Base-by-base conservation (phyloP, 2,329 filamentous ascomycete species). In the Cytospora paraplurivora region DNA sequence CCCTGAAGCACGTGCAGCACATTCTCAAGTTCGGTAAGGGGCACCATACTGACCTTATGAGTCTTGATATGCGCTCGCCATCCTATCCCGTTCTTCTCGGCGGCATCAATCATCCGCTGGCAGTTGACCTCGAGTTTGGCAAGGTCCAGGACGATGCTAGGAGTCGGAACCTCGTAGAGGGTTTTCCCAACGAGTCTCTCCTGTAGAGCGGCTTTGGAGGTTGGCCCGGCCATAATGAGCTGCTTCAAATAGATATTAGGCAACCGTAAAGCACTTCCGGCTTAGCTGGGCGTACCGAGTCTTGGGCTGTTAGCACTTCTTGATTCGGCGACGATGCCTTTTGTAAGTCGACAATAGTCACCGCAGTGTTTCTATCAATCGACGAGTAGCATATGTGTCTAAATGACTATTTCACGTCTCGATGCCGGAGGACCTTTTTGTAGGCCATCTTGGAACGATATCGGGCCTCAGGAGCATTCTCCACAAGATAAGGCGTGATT, bases 61-160 rank as follows among this genome's bases (percentile, higher is more conserved):
- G 90, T 93, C 76, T 95, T 95, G 65, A 94, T 86, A 73, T 95
- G 91, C 1, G 89, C 88, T 64, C 91, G 81, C 78, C 92, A 94
- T 7, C 81, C 82, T 32, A 93, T 79, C 0, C 81, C 79, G 15
- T 93, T 76, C 56, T 77, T 76, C 49, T 81, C 73, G 15, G 84
- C 82, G 0, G 89, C 84, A 13, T 86, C 78, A 7, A 92, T 82
- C 89, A 95, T 93, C 41, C 85, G 79, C 65, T 79, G 75, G 74
- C 91, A 94, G 71, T 94, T 92, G 56, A 81, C 77, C 61, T 83
- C 79, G 32, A 92, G 77, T 50, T 88, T 86, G 4, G 86, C 85
- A 12, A 86, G 74, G 72, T 94, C 90, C 15, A 94, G 76, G 49
- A 94, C 79, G 3, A 84, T 85, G 1, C 88, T 84, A 1, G 91